Evolutionary conservation across 257 asterid genomes (phyloP).

Genomic region (Verbena officinalis): DNA sequence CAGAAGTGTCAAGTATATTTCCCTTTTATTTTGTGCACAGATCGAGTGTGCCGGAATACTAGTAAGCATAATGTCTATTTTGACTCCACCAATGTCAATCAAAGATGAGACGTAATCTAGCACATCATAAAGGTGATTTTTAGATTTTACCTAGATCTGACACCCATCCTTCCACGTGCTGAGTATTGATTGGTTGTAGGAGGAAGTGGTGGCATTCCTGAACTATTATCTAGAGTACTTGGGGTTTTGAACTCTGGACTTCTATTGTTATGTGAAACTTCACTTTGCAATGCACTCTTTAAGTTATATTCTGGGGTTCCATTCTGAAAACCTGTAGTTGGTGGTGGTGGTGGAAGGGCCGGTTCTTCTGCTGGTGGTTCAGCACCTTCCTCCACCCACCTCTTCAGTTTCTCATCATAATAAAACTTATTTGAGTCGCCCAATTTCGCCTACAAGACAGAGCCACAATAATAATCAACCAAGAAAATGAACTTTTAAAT

Average conservation of each 20-base stretch:
- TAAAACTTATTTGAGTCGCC: constrained; percentile 87
- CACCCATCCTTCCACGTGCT: constrained; percentile 81
- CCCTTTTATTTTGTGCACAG: no score
- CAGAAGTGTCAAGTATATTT: no score
- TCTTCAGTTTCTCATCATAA: constrained; percentile 84
- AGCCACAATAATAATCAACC: constrained; percentile 5
- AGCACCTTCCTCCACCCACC: constrained; percentile 99
- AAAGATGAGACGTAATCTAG: constrained; percentile 7
- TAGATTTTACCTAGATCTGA: constrained; percentile 76
- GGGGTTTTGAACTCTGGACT: constrained; percentile 68
- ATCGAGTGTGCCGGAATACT: no score
- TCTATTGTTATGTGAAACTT: constrained; percentile 51
- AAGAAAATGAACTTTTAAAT: not conserved
- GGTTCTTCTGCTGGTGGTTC: constrained; percentile 71
- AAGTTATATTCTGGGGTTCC: constrained; percentile 77
- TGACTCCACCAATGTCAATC: not conserved
- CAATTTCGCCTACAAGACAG: constrained; percentile 75
- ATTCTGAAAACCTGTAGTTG: constrained; percentile 72
- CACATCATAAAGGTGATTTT: not conserved
- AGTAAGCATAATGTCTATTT: not conserved
- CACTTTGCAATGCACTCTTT: constrained; percentile 62
- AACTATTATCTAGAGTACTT: constrained; percentile 48
- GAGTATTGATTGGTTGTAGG: constrained; percentile 91
- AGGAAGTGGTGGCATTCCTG: constrained; percentile 95
- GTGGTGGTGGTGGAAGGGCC: constrained; percentile 82